phyloP scores from a whole-genome alignment of 2,329 filamentous ascomycete genomes.

The Fusarium graminum region DNA sequence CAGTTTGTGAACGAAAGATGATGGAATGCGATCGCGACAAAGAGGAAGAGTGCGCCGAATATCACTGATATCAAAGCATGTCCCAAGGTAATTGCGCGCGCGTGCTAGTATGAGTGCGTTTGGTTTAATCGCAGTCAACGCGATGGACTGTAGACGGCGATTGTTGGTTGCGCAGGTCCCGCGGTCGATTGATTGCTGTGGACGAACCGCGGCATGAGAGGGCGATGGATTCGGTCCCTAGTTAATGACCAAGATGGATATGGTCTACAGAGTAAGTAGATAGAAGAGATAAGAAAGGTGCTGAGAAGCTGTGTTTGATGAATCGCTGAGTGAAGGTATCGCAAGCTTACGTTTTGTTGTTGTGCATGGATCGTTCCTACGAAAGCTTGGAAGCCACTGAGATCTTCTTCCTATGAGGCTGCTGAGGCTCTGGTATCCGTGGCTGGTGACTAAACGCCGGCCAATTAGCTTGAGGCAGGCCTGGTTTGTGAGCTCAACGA shows the following conservation, averaged over 20 bases:
- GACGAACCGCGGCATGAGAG: slow-evolving; percentile 46
- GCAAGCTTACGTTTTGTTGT: slow-evolving; percentile 25
- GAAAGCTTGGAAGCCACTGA: slow-evolving; percentile 33
- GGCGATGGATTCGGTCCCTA: background rate
- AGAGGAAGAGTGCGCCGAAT: slow-evolving; percentile 38
- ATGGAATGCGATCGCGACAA: slow-evolving; percentile 38
- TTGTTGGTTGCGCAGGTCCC: slow-evolving; percentile 45
- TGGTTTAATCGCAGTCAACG: slow-evolving; percentile 32
- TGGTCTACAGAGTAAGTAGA: background rate
- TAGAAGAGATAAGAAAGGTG: background rate
- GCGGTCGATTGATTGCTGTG: slow-evolving; percentile 46
- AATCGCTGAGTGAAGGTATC: slow-evolving; percentile 31
- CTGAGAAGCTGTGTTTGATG: background rate
- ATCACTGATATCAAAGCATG: slow-evolving; percentile 43
- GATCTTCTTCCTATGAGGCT: slow-evolving; percentile 42
- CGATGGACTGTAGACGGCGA: slow-evolving; percentile 45
- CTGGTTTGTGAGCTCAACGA: slow-evolving; percentile 2
- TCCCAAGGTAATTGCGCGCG: slow-evolving; percentile 29
- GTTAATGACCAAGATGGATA: slow-evolving; percentile 1
- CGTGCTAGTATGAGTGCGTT: slow-evolving; percentile 8
- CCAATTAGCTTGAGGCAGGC: slow-evolving; percentile 25
- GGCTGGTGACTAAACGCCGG: slow-evolving; percentile 38
- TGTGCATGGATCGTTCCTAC: slow-evolving; percentile 32
- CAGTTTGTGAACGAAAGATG: slow-evolving; percentile 17
- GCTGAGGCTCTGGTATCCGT: slow-evolving; percentile 46